Conservation (phyloP, 345 rosid species). For the Erysimum cheiranthoides region DNA sequence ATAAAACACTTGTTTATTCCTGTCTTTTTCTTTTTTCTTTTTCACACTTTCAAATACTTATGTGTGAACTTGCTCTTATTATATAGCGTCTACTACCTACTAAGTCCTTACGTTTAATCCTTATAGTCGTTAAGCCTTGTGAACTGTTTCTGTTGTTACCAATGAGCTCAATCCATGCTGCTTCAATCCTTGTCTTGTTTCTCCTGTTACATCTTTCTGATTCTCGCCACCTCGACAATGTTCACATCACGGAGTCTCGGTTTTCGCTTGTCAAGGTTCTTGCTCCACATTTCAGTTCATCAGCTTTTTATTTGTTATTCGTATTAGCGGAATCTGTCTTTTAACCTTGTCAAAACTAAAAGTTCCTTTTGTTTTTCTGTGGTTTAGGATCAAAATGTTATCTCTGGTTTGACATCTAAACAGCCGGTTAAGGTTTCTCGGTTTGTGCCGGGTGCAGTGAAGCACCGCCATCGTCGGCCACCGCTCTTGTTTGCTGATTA, state of each 20-base stretch:
- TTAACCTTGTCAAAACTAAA: conserved; percentile 20
- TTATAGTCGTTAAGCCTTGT: neutral
- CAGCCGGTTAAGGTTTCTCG: conserved; percentile 28
- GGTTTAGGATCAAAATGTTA: conserved; percentile 31
- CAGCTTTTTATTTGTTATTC: neutral
- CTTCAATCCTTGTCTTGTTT: conserved; percentile 38
- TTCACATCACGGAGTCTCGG: conserved; percentile 21
- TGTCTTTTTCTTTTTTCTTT: neutral
- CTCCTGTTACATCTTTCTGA: conserved; percentile 35
- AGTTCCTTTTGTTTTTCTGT: neutral
- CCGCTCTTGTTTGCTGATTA: conserved; percentile 42
- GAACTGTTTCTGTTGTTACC: conserved; percentile 11
- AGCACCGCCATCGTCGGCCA: conserved; percentile 25
- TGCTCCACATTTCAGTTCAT: conserved; percentile 8
- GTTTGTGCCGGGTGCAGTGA: conserved; percentile 4
- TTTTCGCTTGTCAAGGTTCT: conserved; percentile 32
- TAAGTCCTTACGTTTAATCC: conserved; percentile 15
- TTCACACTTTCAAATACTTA: conserved; percentile 19
- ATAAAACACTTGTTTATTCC: conserved; percentile 19
- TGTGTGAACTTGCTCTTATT: conserved; percentile 27
- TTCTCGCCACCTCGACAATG: conserved; percentile 42
- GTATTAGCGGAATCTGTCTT: neutral
- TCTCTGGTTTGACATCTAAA: conserved; percentile 29
- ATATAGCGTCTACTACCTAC: conserved; percentile 33
- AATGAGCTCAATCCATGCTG: conserved; percentile 36